These are phyloP conservation scores for Penicillium steckii DNA, from an alignment of 495 filamentous ascomycete species.

Conservation along the genomic window DNA sequence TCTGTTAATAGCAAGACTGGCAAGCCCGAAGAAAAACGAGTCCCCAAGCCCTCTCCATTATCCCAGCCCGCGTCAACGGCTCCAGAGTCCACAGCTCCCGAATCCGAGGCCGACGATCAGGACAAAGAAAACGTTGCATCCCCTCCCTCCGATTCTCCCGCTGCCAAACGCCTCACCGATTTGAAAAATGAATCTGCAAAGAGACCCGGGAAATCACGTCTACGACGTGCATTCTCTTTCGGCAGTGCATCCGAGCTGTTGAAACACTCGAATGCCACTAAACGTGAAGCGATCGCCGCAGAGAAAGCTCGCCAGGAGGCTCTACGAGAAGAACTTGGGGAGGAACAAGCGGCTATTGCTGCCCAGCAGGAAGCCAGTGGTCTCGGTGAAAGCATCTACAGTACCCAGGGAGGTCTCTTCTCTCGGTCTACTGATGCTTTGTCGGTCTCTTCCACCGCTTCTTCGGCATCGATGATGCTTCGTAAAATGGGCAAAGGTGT, in stretches of 20 bases:
- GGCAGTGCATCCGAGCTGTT: constrained; percentile 92
- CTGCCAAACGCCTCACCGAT: constrained; percentile 75
- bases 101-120: constrained; percentile 33
- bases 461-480: constrained; percentile 98
- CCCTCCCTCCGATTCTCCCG: constrained; percentile 56
- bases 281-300: constrained; percentile 52
- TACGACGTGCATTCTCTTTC: constrained; percentile 94
- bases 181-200: constrained; percentile 66
- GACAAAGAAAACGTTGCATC: constrained; percentile 22
- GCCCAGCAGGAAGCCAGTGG: constrained; percentile 88
- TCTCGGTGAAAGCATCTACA: constrained; percentile 91
- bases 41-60: constrained; percentile 78
- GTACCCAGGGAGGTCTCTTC: constrained; percentile 81
- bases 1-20: constrained; percentile 11
- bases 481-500: constrained; percentile 98
- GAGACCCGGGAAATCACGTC: constrained; percentile 78
- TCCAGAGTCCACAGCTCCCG: constrained; percentile 24
- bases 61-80: constrained; percentile 72
- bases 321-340: constrained; percentile 70
- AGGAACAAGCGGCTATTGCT: constrained; percentile 87
- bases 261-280: constrained; percentile 61
- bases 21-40: constrained; percentile 54
- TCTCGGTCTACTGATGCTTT: constrained; percentile 92
- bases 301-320: constrained; percentile 70
- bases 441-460: constrained; percentile 95